A percentile compares a stretch with the other conserved stretches of the same genome.
These are phyloP conservation scores for Phytophthora idaei DNA, from an alignment of 352 stramenopile genomes.

Conservation along the genomic window DNA sequence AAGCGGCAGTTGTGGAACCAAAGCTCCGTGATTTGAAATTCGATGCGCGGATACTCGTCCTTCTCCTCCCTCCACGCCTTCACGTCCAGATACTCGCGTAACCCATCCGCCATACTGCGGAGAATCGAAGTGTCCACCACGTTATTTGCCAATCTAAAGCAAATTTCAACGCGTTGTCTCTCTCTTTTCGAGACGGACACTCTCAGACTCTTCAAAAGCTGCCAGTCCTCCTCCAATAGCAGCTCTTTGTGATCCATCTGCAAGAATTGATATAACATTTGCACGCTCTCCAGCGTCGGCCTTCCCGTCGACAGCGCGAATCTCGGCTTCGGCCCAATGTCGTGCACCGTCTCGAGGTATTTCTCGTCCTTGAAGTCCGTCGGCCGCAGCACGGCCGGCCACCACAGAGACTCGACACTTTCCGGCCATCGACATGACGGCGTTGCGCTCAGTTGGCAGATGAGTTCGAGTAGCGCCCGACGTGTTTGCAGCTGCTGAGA, in stretches of 20 bases:
- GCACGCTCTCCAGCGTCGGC: slow-evolving; percentile 26
- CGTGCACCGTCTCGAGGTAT: slow-evolving; percentile 19
- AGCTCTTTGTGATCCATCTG: slow-evolving; percentile 13
- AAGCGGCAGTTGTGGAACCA: slow-evolving; percentile 32
- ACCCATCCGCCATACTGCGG: slow-evolving; percentile 15
- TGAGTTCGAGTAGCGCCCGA: slow-evolving; percentile 24
- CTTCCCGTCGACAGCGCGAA: slow-evolving; percentile 19
- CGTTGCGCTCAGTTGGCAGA: slow-evolving; percentile 24
- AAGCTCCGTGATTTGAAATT: slow-evolving; percentile 27
- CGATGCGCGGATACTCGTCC: background rate
- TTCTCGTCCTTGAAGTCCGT: slow-evolving; percentile 15
- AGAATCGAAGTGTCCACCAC: slow-evolving; percentile 25
- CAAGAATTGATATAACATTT: slow-evolving; percentile 28
- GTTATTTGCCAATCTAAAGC: slow-evolving; percentile 17
- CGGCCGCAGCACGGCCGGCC: slow-evolving; percentile 17
- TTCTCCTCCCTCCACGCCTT: background rate
- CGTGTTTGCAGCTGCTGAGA: slow-evolving; percentile 15
- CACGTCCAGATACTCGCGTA: slow-evolving; percentile 9
- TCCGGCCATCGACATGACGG: slow-evolving; percentile 20
- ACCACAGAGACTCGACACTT: slow-evolving; percentile 30
- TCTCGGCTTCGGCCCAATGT: slow-evolving; percentile 4
- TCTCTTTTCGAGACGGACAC: background rate
- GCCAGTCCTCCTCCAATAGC: slow-evolving; percentile 13
- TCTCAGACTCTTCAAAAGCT: slow-evolving; percentile 9
- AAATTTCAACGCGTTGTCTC: slow-evolving; percentile 18